These are phyloP conservation scores for Cutaneotrichosporon dermatis DNA, from an alignment of 1,284 basidiomycete species.

Conservation along the genomic window DNA sequence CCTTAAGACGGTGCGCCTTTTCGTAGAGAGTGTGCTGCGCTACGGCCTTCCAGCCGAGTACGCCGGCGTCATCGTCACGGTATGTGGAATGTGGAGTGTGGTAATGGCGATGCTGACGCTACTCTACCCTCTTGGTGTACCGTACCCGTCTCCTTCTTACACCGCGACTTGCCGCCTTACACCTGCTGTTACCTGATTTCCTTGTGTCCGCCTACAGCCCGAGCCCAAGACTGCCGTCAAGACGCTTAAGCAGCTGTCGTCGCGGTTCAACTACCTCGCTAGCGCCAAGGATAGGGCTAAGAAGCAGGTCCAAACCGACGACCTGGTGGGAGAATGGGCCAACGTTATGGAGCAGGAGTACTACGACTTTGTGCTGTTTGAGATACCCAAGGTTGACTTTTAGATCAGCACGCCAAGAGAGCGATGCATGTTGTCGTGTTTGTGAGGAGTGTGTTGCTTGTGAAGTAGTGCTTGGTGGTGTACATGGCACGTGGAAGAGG, in stretches of 20 bases:
- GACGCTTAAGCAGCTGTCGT: constrained; percentile 66
- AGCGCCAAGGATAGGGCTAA: constrained; percentile 43
- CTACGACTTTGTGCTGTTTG: constrained; percentile 86
- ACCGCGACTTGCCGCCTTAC: no score
- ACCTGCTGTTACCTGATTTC: neutral
- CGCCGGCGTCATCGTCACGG: constrained; percentile 74
- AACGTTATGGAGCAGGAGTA: constrained; percentile 87
- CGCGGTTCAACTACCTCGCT: constrained; percentile 72
- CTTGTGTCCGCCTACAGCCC: constrained; percentile 56
- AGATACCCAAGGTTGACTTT: constrained; percentile 47
- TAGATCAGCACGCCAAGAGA: constrained; percentile 6
- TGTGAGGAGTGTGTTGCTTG: neutral
- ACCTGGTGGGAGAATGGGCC: constrained; percentile 82
- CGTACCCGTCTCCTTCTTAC: neutral
- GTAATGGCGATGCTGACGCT: neutral
- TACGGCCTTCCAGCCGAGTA: constrained; percentile 95
- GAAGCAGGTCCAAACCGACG: constrained; percentile 7
- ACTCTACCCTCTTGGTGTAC: neutral
- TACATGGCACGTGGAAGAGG: neutral
- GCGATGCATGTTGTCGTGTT: constrained; percentile 16
- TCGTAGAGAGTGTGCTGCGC: constrained; percentile 90
- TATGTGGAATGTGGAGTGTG: constrained; percentile 39
- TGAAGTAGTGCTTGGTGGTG: no score
- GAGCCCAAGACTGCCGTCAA: constrained; percentile 80
- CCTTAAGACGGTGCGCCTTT: constrained; percentile 84